Conservation (phyloP, 306 rosid species). For the Vachellia collinsii region DNA sequence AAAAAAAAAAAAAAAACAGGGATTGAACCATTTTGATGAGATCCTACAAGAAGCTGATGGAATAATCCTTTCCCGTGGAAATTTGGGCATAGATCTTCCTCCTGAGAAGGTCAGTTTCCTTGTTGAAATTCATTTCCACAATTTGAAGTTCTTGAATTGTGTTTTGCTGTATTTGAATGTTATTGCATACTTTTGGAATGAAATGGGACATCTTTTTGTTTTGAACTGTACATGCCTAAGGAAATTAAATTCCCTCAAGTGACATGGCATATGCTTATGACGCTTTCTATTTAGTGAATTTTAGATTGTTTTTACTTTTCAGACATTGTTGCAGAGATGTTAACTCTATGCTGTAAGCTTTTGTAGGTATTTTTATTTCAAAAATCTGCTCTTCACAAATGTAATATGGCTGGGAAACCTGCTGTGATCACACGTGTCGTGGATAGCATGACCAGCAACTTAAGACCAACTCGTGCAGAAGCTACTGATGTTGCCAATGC, state of each 20-base stretch:
- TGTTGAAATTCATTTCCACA: constrained; percentile 19
- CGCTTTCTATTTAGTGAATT: constrained; percentile 12
- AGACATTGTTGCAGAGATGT: constrained; percentile 20
- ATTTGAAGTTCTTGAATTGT: constrained; percentile 19
- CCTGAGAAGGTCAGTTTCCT: constrained; percentile 81
- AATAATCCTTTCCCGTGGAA: constrained; percentile 88
- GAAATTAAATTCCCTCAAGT: neutral
- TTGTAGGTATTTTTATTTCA: constrained; percentile 93
- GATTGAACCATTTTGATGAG: constrained; percentile 91
- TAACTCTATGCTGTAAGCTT: constrained; percentile 28
- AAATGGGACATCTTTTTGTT: neutral
- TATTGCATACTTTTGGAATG: constrained; percentile 25
- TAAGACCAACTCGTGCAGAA: constrained; percentile 99
- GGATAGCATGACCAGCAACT: constrained; percentile 97
- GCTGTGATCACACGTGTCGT: constrained; percentile 99
- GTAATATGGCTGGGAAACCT: constrained; percentile 99
- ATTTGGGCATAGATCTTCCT: constrained; percentile 95
- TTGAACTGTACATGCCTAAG: constrained; percentile 21
- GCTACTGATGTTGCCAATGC: constrained; percentile 99
- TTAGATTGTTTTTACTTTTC: constrained; percentile 20
- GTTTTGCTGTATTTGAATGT: neutral
- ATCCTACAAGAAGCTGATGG: constrained; percentile 96
- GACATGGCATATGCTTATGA: neutral
- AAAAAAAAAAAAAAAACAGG: constrained; percentile 47
- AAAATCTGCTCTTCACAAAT: constrained; percentile 92